Base-by-base conservation (phyloP, 2,329 filamentous ascomycete genomes). In the Aureobasidium sp. region DNA sequence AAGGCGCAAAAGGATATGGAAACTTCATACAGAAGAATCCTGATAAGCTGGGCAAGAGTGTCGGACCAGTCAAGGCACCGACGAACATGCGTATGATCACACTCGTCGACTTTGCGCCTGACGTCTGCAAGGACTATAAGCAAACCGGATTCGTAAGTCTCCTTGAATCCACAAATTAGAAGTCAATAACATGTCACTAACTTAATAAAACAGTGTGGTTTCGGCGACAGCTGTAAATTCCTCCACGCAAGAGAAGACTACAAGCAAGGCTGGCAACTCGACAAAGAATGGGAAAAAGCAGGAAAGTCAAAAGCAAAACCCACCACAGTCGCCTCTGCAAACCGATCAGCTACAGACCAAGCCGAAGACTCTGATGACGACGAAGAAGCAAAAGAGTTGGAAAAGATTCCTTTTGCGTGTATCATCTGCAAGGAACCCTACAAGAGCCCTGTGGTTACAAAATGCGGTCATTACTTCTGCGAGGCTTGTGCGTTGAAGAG, bases 381-480 rank as follows among this genome's bases (percentile, higher is more conserved):
- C 3, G 53, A 44, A 0, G 89, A 93, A 55, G 85, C 88, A 48
- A 86, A 85, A 25, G 76, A 93, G 71, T 76, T 96, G 55, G 86
- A 92, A 71, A 88, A 86, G 68, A 96, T 96, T 27, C 92, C 92
- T 0, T 96, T 96, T 71, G 89, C 85, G 1, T 97, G 92, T 73
- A 84, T 96, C 65, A 90, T 96, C 64, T 97, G 92, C 79, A 85
- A 87, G 68, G 82, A 85, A 41, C 75, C 85, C 1, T 97, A 96
- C 75, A 88, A 85, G 68, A 81, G 84, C 62, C 93, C 94, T 0
- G 83, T 97, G 13, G 78, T 93, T 29, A 97, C 94, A 13, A 88
- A 91, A 66, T 99, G 94, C 67, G 89, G 91, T 0, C 94, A 99
- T 73, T 97, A 97, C 74, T 97, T 97, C 71, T 99, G 94, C 72